These are phyloP conservation scores for Globisporangium camurandrum DNA, from an alignment of 352 stramenopile species.

Conservation along the genomic window DNA sequence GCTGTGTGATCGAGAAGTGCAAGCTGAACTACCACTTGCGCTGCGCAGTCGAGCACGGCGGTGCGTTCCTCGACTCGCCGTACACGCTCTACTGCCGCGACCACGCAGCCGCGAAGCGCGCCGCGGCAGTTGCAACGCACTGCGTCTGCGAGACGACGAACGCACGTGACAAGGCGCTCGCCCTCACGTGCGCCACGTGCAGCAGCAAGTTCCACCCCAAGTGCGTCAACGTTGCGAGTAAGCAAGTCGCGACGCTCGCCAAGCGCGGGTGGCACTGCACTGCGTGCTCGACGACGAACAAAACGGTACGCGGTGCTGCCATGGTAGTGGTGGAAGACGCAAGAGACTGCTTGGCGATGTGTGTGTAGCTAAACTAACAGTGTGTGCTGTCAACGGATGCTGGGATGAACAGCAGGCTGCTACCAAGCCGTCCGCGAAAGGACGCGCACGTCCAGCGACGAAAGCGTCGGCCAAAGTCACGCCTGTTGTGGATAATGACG, in stretches of 20 bases:
- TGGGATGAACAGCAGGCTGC: constrained; percentile 6
- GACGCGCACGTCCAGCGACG: neutral
- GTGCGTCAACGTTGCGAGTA: constrained; percentile 75
- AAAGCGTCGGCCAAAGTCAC: neutral
- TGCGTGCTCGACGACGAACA: constrained; percentile 20
- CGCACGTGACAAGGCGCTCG: constrained; percentile 33
- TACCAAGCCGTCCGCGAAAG: constrained; percentile 8
- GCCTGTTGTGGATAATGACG: neutral
- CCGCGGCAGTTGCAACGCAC: constrained; percentile 24
- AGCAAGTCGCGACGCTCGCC: constrained; percentile 42
- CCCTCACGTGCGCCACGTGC: constrained; percentile 58
- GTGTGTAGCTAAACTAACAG: neutral
- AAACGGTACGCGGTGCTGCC: constrained; percentile 8
- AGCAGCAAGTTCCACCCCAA: constrained; percentile 66
- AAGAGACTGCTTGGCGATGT: neutral
- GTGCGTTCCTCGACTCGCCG: constrained; percentile 61
- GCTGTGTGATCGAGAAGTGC: constrained; percentile 73
- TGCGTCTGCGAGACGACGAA: constrained; percentile 44
- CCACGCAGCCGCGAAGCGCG: constrained; percentile 37
- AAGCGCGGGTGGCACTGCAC: constrained; percentile 43
- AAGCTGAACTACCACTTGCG: constrained; percentile 73
- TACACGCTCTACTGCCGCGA: constrained; percentile 73
- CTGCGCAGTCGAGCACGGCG: constrained; percentile 63
- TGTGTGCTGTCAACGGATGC: too few species aligned
- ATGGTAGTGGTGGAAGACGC: too few species aligned